A percentile compares a stretch with the other conserved stretches of the same genome.
These are phyloP conservation scores for Zygosaccharomyces sapae DNA, from an alignment of 1,139 yeast genomes.

Conservation along the genomic window DNA sequence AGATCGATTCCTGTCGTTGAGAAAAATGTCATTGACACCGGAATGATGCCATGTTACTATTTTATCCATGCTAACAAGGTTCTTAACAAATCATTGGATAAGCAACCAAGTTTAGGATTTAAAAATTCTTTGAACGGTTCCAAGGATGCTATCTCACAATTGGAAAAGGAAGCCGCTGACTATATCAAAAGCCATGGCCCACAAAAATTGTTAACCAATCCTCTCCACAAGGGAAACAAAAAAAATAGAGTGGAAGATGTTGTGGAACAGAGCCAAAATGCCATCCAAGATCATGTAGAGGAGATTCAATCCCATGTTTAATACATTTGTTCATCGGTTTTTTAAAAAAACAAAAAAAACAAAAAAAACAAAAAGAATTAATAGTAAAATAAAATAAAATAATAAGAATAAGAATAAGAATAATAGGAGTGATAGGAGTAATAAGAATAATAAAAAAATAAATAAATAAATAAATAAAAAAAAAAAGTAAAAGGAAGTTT, in stretches of 20 bases:
- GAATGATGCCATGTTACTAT: conserved; percentile 34
- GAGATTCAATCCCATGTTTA: conserved; percentile 12
- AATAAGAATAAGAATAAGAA: background rate
- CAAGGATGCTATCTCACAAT: conserved; percentile 23
- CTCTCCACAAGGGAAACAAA: conserved; percentile 1
- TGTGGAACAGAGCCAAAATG: conserved; percentile 1
- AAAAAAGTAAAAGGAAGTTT: too few species aligned
- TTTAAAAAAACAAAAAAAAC: background rate
- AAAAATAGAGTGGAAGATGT: background rate
- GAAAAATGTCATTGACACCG: conserved; percentile 20
- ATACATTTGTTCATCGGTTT: background rate
- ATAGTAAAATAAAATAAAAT: background rate
- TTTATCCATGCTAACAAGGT: conserved; percentile 34
- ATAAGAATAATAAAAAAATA: too few species aligned
- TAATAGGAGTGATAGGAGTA: background rate
- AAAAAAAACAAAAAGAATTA: background rate
- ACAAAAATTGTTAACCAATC: conserved; percentile 8
- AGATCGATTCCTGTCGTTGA: conserved; percentile 33
- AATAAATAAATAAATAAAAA: too few species aligned
- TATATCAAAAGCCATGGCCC: conserved; percentile 19
- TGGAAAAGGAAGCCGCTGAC: conserved; percentile 25
- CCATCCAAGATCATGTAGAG: conserved; percentile 11
- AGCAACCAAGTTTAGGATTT: conserved; percentile 28
- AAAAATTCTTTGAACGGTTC: conserved; percentile 34
- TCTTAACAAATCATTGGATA: conserved; percentile 34